phyloP scores from a whole-genome alignment of 108 stramenopile species.

The Nitzschia palea region DNA sequence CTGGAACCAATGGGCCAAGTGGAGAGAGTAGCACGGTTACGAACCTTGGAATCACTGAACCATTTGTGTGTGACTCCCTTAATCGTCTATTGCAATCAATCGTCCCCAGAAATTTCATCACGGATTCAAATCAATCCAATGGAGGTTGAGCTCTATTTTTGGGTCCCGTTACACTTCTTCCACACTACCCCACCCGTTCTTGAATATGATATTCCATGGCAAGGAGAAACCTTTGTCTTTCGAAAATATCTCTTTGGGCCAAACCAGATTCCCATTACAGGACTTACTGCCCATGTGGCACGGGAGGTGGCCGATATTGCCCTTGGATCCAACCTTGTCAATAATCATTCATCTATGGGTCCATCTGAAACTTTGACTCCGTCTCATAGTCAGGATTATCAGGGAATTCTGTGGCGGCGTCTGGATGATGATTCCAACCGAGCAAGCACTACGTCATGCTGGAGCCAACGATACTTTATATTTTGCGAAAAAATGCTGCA shows the following conservation, averaged over 20 bases:
- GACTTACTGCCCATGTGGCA: constrained; percentile 66
- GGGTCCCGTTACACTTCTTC: constrained; percentile 52
- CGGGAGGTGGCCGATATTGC: constrained; percentile 47
- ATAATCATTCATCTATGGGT: too few species aligned
- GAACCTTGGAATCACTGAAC: constrained; percentile 45
- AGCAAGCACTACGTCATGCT: background rate
- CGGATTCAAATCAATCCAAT: constrained; percentile 34
- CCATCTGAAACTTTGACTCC: too few species aligned
- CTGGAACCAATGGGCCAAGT: background rate
- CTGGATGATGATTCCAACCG: background rate
- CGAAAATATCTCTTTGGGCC: constrained; percentile 46
- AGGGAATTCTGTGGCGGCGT: background rate
- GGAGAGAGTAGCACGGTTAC: constrained; percentile 39
- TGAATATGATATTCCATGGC: constrained; percentile 35
- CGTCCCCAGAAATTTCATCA: background rate
- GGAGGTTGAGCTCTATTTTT: constrained; percentile 75
- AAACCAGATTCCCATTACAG: constrained; percentile 53
- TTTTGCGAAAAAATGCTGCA: constrained; percentile 27
- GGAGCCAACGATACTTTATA: constrained; percentile 20
- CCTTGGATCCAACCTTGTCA: background rate
- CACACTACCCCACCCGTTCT: constrained; percentile 6
- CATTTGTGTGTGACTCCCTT: constrained; percentile 69
- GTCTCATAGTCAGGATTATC: background rate
- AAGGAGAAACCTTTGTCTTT: constrained; percentile 42
- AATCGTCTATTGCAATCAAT: constrained; percentile 29